A percentile compares a stretch with the other conserved stretches of the same genome.
phyloP scores from a whole-genome alignment of 192 early-diverging fungal species.

The Coemansia sp. region DNA sequence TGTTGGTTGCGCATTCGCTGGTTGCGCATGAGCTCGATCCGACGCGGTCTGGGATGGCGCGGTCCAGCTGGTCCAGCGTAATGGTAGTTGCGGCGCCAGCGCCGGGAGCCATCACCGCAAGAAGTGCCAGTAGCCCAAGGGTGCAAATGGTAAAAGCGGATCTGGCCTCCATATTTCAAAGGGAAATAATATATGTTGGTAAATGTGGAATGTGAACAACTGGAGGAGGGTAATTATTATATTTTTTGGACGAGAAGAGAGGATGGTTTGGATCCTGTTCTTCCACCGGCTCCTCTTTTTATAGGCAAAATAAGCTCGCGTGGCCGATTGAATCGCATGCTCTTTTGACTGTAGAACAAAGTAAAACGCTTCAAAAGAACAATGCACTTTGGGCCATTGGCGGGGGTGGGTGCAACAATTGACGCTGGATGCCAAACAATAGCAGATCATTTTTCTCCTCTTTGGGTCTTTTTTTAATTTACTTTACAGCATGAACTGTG shows the following conservation, averaged over 20 bases:
- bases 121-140: neutral
- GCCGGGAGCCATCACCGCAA: neutral
- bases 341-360: too few relatives aligned
- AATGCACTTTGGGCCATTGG: neutral
- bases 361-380: too few relatives aligned
- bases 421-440: too few relatives aligned
- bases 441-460: too few relatives aligned
- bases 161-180: neutral
- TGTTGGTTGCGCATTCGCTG: conserved; percentile 36
- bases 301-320: too few relatives aligned
- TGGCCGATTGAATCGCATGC: too few relatives aligned
- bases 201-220: neutral
- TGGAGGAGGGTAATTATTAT: neutral
- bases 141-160: neutral
- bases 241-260: too few relatives aligned
- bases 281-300: too few relatives aligned
- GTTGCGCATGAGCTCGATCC: conserved; percentile 19
- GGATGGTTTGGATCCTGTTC: too few relatives aligned
- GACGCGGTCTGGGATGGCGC: conserved; percentile 21
- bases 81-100: conserved; percentile 1
- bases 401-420: too few relatives aligned
- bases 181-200: neutral
- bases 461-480: too few relatives aligned
- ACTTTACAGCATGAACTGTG: too few relatives aligned
- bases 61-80: conserved; percentile 35